Evolutionary conservation across 2,329 filamentous ascomycete genomes (phyloP), one percentile per base, ranked within the genome.

Genomic region (Zopfia rhizophila): DNA sequence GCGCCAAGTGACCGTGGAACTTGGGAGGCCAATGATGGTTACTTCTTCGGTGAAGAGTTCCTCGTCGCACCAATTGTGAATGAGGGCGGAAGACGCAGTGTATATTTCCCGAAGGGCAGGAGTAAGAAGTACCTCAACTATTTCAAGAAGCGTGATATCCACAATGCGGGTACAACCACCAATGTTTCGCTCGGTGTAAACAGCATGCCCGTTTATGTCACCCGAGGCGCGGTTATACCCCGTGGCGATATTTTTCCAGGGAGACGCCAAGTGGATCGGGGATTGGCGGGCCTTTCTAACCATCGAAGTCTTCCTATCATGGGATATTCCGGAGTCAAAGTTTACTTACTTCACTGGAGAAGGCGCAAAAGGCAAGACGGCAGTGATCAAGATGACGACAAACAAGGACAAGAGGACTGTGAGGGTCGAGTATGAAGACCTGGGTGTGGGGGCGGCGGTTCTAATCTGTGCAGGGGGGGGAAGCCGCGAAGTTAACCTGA

Each of bases 21-120:
- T 1, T 70, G 58, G 51, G 50, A 48, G 3, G 54, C 60, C 1
- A 52, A 47, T 3, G 64, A 72, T 39, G 42, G 55, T 18, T 73
- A 72, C 41, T 65, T 66, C 47, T 70, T 73, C 48, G 70, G 70
- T 3, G 44, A 42, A 1, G 58, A 66, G 35, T 60, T 72, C 13
- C 48, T 72, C 2, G 64, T 72, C 21, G 68, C 69, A 7, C 70
- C 70, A 1, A 58, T 72, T 19, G 56, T 73, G 5, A 42, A 36
- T 6, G 38, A 43, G 12, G 64, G 63, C 6, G 65, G 63, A 1
- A 40, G 17, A n/a, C 49, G 66, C 17, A 51, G 42, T 3, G 61
- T 72, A 2, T 69, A 69, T 36, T 72, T 73, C 45, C 70, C 69
- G 3, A 51, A 21, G 3, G 52, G 50, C 2, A 44, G 42, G 5